Percentiles rank a stretch among this genome's conserved stretches.
Evolutionary conservation across 176 grass and related monocot species (phyloP).

Genomic region (Melocanna baccifera): DNA sequence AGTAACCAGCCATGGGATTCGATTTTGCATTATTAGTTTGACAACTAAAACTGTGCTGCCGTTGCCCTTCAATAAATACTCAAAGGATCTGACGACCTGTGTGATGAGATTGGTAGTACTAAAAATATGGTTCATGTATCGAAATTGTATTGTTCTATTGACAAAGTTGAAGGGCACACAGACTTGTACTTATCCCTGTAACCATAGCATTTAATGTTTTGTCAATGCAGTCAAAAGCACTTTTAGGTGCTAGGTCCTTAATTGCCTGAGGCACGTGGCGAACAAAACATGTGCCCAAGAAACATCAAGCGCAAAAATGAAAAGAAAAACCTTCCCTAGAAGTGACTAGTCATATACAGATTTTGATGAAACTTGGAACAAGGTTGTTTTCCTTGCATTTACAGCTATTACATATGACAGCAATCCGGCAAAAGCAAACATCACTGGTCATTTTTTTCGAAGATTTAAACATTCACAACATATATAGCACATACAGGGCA

Average conservation of each 20-base stretch:
- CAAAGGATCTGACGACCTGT: not conserved
- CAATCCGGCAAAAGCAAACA: not conserved
- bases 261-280: not conserved
- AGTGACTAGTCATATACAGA: not conserved
- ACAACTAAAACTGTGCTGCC: not conserved
- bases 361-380: not conserved
- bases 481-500: not conserved
- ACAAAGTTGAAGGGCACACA: not conserved
- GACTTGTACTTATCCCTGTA: conserved; percentile 22
- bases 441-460: not conserved
- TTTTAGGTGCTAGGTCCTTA: not conserved
- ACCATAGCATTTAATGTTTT: not conserved
- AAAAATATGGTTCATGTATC: conserved; percentile 9
- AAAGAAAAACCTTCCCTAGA: not conserved
- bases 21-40: conserved; percentile 11
- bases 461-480: not conserved
- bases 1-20: not conserved
- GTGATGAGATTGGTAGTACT: not conserved
- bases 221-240: conserved; percentile 5
- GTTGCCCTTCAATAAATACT: conserved; percentile 17
- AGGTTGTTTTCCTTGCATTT: not conserved
- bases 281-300: not conserved
- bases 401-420: not conserved
- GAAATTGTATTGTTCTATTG: not conserved
- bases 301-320: not conserved